Evolutionary conservation across 441 rosid species (phyloP).

Genomic region (Omphalea diandra): DNA sequence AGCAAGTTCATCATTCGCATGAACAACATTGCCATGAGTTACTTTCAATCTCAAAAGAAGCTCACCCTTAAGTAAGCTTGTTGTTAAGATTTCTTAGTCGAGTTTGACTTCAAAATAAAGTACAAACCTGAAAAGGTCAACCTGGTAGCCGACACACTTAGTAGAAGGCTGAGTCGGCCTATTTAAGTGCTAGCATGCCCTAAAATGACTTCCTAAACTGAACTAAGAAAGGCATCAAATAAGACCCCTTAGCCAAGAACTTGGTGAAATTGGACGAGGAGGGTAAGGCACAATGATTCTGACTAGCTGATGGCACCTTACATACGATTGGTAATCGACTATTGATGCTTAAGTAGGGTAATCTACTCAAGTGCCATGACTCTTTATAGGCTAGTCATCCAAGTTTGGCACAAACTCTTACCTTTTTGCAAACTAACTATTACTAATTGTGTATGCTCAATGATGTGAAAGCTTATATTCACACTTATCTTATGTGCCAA

Average conservation of each 20-base stretch:
- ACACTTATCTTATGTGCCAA: not conserved
- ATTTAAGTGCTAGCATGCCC: too few relatives aligned
- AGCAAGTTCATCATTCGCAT: too few relatives aligned
- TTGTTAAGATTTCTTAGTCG: too few relatives aligned
- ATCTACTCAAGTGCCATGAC: not conserved
- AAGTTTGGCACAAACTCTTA: not conserved
- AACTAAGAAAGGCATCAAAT: not conserved
- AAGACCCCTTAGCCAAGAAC: not conserved
- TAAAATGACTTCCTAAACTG: rapidly evolving
- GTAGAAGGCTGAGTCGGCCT: not conserved
- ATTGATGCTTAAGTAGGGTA: not conserved
- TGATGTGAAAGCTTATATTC: not conserved
- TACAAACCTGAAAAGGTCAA: not conserved
- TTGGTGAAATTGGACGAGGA: not conserved
- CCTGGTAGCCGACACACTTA: not conserved
- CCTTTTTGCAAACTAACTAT: not conserved
- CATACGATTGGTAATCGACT: not conserved
- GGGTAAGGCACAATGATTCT: not conserved
- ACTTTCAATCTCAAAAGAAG: not conserved
- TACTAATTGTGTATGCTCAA: not conserved
- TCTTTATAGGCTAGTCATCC: not conserved
- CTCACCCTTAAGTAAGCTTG: not conserved
- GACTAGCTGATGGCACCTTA: too few relatives aligned
- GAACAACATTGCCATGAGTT: not conserved
- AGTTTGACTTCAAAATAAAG: too few relatives aligned